A percentile compares a stretch with the other conserved stretches of the same genome.
Conservation (phyloP, 352 stramenopile genomes). For the Pythium graminicola region DNA sequence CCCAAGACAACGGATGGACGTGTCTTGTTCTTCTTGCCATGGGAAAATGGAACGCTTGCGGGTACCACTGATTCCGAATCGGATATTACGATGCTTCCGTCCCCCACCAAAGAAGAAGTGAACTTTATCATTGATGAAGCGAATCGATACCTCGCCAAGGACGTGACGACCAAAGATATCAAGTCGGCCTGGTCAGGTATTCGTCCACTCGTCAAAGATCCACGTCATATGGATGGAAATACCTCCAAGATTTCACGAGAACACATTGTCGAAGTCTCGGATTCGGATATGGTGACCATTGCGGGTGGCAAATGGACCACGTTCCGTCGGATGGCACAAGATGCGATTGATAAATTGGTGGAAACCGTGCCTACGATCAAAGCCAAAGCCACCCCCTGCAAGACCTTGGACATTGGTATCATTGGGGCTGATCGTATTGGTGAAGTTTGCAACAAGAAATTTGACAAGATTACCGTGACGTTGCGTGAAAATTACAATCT, state of each 20-base stretch:
- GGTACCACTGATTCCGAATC: conserved; percentile 92
- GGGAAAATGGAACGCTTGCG: conserved; percentile 90
- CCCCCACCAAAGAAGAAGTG: conserved; percentile 87
- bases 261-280: conserved; percentile 90
- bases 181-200: conserved; percentile 95
- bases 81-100: conserved; percentile 93
- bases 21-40: conserved; percentile 95
- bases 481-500: conserved; percentile 91
- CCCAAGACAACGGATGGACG: conserved; percentile 93
- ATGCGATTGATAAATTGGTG: conserved; percentile 89
- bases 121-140: conserved; percentile 94
- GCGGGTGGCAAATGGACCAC: conserved; percentile 97
- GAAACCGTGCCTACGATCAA: conserved; percentile 71
- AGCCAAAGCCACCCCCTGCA: conserved; percentile 62
- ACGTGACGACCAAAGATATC: conserved; percentile 88
- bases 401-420: conserved; percentile 77
- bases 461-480: conserved; percentile 92
- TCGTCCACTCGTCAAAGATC: conserved; percentile 90
- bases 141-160: conserved; percentile 87
- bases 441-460: conserved; percentile 95
- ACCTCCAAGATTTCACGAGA: conserved; percentile 90
- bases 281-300: conserved; percentile 91
- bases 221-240: conserved; percentile 67
- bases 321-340: conserved; percentile 94
- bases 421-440: conserved; percentile 88